A percentile compares a stretch with the other conserved stretches of the same genome.
Evolutionary conservation across 305 asterid genomes (phyloP).

Genomic region (Fraxinus dipetala): DNA sequence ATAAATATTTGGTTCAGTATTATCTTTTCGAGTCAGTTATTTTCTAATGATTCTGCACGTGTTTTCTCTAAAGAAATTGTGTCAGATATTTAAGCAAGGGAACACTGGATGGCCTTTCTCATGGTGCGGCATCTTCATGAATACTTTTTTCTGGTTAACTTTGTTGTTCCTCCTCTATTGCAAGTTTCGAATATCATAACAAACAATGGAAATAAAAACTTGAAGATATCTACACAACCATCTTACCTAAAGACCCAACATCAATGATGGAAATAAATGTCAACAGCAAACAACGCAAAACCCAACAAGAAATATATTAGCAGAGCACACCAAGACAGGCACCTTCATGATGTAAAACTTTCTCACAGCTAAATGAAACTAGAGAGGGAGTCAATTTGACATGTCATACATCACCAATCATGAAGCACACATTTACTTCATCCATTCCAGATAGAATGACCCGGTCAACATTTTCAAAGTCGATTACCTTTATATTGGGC

Average conservation of each 20-base stretch:
- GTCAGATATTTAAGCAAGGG: conserved; percentile 3
- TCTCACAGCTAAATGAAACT: background rate
- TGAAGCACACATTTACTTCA: background rate
- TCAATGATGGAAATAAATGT: background rate
- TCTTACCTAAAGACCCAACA: background rate
- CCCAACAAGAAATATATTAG: background rate
- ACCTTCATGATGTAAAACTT: background rate
- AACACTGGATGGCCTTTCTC: background rate
- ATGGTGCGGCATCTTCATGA: background rate
- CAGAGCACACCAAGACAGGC: background rate
- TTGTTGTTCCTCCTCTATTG: background rate
- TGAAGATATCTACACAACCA: background rate
- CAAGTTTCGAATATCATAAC: background rate
- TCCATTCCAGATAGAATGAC: background rate
- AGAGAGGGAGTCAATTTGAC: background rate
- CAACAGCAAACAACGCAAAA: background rate
- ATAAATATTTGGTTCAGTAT: background rate
- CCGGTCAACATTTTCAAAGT: background rate
- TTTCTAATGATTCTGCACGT: background rate
- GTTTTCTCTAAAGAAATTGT: background rate
- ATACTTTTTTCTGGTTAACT: background rate
- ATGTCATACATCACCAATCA: background rate
- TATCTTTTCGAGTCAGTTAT: background rate
- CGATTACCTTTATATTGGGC: background rate
- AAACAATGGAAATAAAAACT: background rate